Evolutionary conservation across 139 green algal species (phyloP).

Genomic region (Coelastrella sp.): DNA sequence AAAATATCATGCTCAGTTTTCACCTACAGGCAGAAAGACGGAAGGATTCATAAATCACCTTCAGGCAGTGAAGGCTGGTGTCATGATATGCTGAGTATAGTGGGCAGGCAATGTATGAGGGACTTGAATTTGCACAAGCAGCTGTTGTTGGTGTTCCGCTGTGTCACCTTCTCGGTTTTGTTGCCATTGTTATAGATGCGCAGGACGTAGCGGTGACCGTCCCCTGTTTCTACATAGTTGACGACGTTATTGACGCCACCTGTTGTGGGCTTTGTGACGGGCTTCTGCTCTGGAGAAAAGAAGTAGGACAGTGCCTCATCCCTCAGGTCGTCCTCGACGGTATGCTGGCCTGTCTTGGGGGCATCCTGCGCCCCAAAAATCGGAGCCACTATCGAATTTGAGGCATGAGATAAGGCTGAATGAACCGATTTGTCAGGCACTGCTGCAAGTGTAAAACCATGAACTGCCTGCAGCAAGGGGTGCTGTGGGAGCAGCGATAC

Average conservation of each 20-base stretch:
- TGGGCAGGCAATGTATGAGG: neutral
- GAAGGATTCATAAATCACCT: slow-evolving; percentile 5
- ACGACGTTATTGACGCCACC: slow-evolving; percentile 68
- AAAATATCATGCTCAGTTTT: slow-evolving; percentile 62
- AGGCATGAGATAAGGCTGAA: too few species aligned
- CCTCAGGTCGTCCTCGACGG: slow-evolving; percentile 52
- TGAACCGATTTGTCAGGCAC: neutral
- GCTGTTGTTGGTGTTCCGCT: neutral
- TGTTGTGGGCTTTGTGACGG: slow-evolving; percentile 40
- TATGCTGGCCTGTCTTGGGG: slow-evolving; percentile 63
- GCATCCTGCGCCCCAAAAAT: slow-evolving; percentile 14
- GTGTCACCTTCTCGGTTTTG: slow-evolving; percentile 61
- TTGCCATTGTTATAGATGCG: slow-evolving; percentile 74
- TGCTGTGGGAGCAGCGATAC: neutral
- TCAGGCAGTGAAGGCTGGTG: neutral
- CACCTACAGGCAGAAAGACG: slow-evolving; percentile 14
- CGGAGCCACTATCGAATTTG: too few species aligned
- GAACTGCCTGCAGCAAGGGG: neutral
- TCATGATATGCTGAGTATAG: neutral
- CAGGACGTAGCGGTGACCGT: slow-evolving; percentile 61
- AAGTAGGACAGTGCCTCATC: slow-evolving; percentile 60
- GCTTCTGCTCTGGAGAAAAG: slow-evolving; percentile 46
- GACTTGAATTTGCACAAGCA: neutral
- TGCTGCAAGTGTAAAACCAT: neutral
- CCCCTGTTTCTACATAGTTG: slow-evolving; percentile 58